A percentile compares a stretch with the other conserved stretches of the same genome.
phyloP scores from a whole-genome alignment of 1,284 basidiomycete genomes.

The Crucibulum cyathiforme region DNA sequence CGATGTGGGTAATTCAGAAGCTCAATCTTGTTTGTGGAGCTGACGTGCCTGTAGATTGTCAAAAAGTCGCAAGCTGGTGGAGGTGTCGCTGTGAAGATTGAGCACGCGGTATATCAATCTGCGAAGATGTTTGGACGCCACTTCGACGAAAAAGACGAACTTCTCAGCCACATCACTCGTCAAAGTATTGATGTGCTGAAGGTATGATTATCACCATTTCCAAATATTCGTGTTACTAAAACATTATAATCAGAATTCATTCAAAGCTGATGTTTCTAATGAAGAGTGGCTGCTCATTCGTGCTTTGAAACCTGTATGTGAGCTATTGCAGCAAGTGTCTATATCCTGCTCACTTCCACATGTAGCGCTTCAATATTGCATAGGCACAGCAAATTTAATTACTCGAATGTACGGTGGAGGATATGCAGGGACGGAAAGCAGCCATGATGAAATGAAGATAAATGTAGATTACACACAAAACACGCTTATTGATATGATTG shows the following conservation, averaged over 20 bases:
- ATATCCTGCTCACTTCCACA: slow-evolving; percentile 1
- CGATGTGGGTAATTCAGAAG: slow-evolving; percentile 57
- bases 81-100: slow-evolving; percentile 98
- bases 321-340: neutral
- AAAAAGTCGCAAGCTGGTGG: slow-evolving; percentile 94
- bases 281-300: slow-evolving; percentile 97
- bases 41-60: slow-evolving; percentile 62
- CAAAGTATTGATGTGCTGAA: slow-evolving; percentile 96
- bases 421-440: neutral
- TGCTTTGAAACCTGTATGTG: slow-evolving; percentile 83
- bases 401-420: no score
- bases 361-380: slow-evolving; percentile 37
- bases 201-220: slow-evolving; percentile 45
- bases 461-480: neutral
- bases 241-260: slow-evolving; percentile 64
- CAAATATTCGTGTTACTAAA: slow-evolving; percentile 7
- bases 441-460: neutral
- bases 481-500: no score
- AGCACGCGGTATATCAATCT: slow-evolving; percentile 95
- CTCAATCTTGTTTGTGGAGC: neutral
- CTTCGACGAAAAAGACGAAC: slow-evolving; percentile 96
- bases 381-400: no score
- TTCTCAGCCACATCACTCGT: slow-evolving; percentile 90
- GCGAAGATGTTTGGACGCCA: slow-evolving; percentile 94
- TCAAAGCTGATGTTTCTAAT: slow-evolving; percentile 88